Evolutionary conservation across 257 asterid species (phyloP).

Genomic region (Verbascum thapsus): DNA sequence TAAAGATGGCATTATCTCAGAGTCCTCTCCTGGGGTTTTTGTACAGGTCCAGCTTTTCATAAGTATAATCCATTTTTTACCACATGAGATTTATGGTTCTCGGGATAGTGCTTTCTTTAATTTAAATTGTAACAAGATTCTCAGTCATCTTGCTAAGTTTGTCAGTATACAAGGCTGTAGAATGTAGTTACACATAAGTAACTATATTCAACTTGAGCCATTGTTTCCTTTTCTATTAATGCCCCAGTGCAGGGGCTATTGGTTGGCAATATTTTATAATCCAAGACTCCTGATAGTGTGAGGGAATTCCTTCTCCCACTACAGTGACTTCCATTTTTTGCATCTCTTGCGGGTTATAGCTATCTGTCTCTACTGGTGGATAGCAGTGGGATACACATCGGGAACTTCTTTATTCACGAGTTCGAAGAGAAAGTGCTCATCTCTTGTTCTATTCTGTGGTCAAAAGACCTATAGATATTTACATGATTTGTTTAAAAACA

Average conservation of each 20-base stretch:
- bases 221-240: constrained; percentile 2
- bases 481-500: not conserved
- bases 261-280: constrained; percentile 2
- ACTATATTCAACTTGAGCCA: not conserved
- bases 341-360: constrained; percentile 22
- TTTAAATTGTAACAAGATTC: constrained; percentile 13
- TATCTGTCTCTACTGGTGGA: constrained; percentile 17
- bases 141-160: constrained; percentile 11
- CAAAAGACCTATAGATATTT: constrained; percentile 20
- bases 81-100: constrained; percentile 4
- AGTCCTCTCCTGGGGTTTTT: constrained; percentile 86
- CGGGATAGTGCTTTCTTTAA: constrained; percentile 1
- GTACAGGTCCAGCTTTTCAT: constrained; percentile 61
- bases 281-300: not conserved
- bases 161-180: not conserved
- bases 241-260: constrained; percentile 8
- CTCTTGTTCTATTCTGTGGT: constrained; percentile 10
- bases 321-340: not conserved
- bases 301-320: not conserved
- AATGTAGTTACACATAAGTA: not conserved
- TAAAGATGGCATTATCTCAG: constrained; percentile 77
- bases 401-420: constrained; percentile 22
- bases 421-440: constrained; percentile 11
- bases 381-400: constrained; percentile 2
- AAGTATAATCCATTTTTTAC: constrained; percentile 1